These are phyloP conservation scores for Linnemannia exigua DNA, from an alignment of 192 early-diverging fungal genomes.

Conservation along the genomic window DNA sequence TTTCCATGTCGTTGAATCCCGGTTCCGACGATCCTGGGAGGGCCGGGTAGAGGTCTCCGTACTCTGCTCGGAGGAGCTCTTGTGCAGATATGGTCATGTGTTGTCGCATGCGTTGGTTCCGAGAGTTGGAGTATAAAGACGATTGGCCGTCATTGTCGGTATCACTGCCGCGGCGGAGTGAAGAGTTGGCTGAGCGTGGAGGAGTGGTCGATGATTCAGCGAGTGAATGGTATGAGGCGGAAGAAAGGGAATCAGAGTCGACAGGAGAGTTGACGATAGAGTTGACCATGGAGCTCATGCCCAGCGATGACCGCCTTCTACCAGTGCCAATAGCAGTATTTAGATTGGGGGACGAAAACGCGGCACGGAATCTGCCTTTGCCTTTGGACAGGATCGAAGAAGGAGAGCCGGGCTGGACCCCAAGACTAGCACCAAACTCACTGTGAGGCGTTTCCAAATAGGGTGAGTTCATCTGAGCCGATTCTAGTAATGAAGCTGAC, in stretches of 20 bases:
- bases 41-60: slow-evolving; percentile 21
- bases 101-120: neutral
- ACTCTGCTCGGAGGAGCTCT: slow-evolving; percentile 34
- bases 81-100: slow-evolving; percentile 21
- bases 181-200: neutral
- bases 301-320: slow-evolving; percentile 34
- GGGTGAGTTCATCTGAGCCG: neutral
- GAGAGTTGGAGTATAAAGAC: neutral
- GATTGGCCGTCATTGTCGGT: neutral
- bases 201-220: slow-evolving; percentile 12
- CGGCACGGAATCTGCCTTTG: slow-evolving; percentile 20
- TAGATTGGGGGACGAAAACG: slow-evolving; percentile 43
- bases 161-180: neutral
- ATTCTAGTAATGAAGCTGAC: neutral
- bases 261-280: slow-evolving; percentile 15
- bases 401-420: slow-evolving; percentile 6
- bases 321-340: neutral
- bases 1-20: neutral
- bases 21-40: neutral
- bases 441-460: neutral
- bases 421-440: neutral
- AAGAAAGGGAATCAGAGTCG: neutral
- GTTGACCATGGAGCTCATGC: slow-evolving; percentile 32
- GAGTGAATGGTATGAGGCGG: neutral
- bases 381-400: neutral